These are phyloP conservation scores for Rhododendron simsii DNA, from an alignment of 148 eudicot species.

Conservation along the genomic window DNA sequence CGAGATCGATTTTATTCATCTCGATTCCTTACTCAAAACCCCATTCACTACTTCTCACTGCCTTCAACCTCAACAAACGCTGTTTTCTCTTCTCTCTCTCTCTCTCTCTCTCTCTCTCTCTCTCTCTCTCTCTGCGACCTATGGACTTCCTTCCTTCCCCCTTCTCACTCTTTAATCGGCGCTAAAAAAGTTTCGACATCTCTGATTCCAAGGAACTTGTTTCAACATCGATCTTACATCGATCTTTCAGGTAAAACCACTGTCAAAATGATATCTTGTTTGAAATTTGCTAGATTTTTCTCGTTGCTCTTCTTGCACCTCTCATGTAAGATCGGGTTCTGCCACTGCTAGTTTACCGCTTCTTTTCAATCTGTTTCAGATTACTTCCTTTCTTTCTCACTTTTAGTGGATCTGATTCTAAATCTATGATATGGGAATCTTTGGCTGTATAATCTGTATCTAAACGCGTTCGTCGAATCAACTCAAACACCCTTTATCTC, in stretches of 20 bases:
- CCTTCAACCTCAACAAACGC: not conserved
- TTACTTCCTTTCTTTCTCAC: not conserved
- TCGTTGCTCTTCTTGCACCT: not conserved
- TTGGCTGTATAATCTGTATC: not conserved
- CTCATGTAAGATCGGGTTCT: not conserved
- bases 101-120: not conserved
- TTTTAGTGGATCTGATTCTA: not conserved
- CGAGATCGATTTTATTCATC: not conserved
- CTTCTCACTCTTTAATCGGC: not conserved
- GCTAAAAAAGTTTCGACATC: not conserved
- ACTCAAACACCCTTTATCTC: not conserved
- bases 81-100: not conserved
- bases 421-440: not conserved
- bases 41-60: not conserved
- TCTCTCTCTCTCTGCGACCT: not conserved
- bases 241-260: not conserved
- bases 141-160: not conserved
- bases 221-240: not conserved
- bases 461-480: not conserved
- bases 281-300: not conserved
- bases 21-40: not conserved
- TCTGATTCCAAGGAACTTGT: not conserved
- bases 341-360: not conserved
- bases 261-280: not conserved
- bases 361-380: not conserved